Evolutionary conservation across 139 green algal species (phyloP), one percentile per base, ranked within the genome.

Genomic region (Micromonas pusilla): DNA sequence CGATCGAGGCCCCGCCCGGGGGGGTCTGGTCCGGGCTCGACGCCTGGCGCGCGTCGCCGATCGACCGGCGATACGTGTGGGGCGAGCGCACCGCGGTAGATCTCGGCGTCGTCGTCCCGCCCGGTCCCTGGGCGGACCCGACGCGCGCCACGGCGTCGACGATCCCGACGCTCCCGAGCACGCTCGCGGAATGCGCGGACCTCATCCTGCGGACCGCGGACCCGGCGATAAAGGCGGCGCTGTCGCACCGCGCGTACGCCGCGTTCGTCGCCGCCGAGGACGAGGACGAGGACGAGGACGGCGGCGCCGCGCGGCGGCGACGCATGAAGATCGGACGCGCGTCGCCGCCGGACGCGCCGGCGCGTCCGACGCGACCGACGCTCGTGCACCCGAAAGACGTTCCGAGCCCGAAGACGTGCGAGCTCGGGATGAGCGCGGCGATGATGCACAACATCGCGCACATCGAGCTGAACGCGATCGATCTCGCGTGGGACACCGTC

Each of bases 401-500:
- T 2, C 79, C 72, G 34, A 34, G 30, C 19, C 79, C 57, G 60
- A 77, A 76, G 63, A 57, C 34, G 21, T 81, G 73, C 20, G 66
- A 66, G 0, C 66, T 88, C 4, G 71, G 70, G 20, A 26, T 78
- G 25, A 53, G 23, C 0, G 82, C 78, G 23, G 54, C 84, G 68
- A 73, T 83, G 52, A 66, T 88, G 54, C 84, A 88, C 82, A 88
- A 85, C 60, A 31, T 88, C 21, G 84, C 84, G 52, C 82, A 87
- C 66, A 82, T 88, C 30, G 84, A 88, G 74, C 70, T 88, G 36
- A 88, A 88, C 70, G 84, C 84, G 5, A 81, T 88, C 38, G 79
- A 88, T 65, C 80, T 88, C 3, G 84, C 84, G 45, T 87, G 82
- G 84, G 84, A 88, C 70, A 88, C 84, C 36, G 66, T 88, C 25